phyloP scores from a whole-genome alignment of 75 land plant genomes.

The Cryptomeria japonica region DNA sequence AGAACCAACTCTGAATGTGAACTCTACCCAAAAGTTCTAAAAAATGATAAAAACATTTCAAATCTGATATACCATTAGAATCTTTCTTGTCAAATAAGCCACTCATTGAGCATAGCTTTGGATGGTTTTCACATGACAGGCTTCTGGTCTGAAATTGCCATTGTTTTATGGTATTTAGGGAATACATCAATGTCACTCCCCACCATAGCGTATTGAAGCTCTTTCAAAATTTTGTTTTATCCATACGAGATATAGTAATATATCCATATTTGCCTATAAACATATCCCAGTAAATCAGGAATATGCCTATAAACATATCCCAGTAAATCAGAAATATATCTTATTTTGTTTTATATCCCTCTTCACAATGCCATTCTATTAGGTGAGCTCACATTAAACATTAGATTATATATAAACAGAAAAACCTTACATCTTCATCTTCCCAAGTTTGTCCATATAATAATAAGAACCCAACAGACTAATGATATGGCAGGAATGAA shows the following conservation, averaged over 20 bases:
- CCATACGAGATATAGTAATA: neutral
- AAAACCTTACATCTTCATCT: neutral
- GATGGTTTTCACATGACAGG: neutral
- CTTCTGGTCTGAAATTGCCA: neutral
- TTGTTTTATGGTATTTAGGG: neutral
- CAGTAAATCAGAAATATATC: no score
- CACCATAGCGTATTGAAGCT: neutral
- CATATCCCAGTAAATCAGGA: no score
- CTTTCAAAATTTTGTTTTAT: neutral
- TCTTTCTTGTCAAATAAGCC: neutral
- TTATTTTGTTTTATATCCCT: neutral
- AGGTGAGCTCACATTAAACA: neutral
- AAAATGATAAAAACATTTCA: neutral
- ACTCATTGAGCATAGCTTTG: neutral
- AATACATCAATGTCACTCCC: neutral
- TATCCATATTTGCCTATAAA: neutral
- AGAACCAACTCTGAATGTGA: neutral
- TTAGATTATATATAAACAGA: no score
- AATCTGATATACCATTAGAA: neutral
- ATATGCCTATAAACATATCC: no score
- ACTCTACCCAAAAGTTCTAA: neutral
- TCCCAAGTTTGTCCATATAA: neutral
- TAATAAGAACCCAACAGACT: neutral
- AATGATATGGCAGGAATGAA: no score
- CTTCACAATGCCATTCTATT: neutral